phyloP scores from a whole-genome alignment of 257 asterid genomes.

The Penstemon barbatus region DNA sequence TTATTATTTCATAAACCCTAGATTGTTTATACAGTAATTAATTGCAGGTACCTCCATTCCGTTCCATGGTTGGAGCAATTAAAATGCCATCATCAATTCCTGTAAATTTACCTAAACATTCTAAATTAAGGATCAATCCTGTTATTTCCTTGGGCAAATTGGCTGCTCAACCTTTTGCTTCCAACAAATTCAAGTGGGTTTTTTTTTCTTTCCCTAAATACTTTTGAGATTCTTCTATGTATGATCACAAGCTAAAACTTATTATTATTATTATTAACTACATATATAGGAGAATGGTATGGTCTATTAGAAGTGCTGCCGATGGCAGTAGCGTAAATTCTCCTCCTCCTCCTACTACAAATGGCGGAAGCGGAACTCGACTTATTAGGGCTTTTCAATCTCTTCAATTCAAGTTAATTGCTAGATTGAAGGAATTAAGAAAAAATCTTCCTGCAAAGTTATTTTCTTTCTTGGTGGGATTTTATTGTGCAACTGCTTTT shows the following conservation, averaged over 20 bases:
- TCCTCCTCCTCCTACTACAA: conserved; percentile 31
- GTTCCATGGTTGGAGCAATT: conserved; percentile 30
- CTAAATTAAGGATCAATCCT: conserved; percentile 26
- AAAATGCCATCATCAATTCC: conserved; percentile 30
- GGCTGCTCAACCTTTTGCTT: conserved; percentile 22
- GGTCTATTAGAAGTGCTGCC: conserved; percentile 70
- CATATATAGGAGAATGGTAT: conserved; percentile 45
- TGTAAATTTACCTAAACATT: conserved; percentile 20
- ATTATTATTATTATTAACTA: background rate
- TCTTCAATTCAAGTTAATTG: conserved; percentile 46
- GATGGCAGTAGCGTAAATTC: conserved; percentile 56
- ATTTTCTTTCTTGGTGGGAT: conserved; percentile 77
- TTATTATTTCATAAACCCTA: background rate
- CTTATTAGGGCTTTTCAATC: conserved; percentile 62
- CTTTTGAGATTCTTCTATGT: background rate
- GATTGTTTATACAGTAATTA: conserved; percentile 3
- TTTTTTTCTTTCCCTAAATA: background rate
- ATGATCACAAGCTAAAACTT: conserved; percentile 4
- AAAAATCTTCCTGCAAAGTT: conserved; percentile 69
- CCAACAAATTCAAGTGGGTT: conserved; percentile 34
- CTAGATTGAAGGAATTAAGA: conserved; percentile 54
- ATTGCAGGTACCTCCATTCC: conserved; percentile 24
- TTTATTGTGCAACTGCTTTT: conserved; percentile 89
- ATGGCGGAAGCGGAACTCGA: conserved; percentile 60
- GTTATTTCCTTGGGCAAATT: conserved; percentile 30